Base-by-base conservation (phyloP, 371 early-diverging fungal genomes). In the Smittium culicis region DNA sequence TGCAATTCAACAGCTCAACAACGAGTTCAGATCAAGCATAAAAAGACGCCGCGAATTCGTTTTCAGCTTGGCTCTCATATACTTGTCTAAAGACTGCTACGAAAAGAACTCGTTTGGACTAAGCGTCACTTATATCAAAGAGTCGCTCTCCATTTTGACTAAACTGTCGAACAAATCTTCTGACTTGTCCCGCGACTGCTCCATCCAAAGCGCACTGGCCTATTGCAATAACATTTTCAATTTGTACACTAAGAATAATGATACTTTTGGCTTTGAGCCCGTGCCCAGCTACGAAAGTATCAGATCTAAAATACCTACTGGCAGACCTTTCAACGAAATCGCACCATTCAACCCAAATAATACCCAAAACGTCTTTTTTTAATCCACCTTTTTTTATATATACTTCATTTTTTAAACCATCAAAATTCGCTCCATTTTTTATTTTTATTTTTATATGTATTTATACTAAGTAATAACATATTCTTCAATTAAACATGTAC, bases 71-170 rank as follows among this genome's bases (percentile, higher is more conserved):
- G 75, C 77, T 1, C 72, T 77, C 73, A 66, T 77, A 2, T 77
- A 77, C 54, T 58, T 77, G 58, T 73, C 77, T 0, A 74, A 77
- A 61, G 73, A 71, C 1, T 67, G 73, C 58, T 74, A 70, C 68
- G 77, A 76, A 67, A 72, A 64, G 59, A 72, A 77, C 61, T 66
- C 72, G 64, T 77, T 62, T 27, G 77, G 77, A 35, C 66, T 69
- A 30, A 77, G 77, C 0, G 77, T 77, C 17, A 70, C 74, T 34
- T 77, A 74, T 64, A 77, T 77, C 66, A 72, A 73, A 54, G 77
- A 77, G 45, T 70, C 77, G 3, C 71, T 72, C 25, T 71, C 73
- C 27, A 61, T 77, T 28, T 64, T 77, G 25, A 60, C 25, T 5
- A 35, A 32, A 54, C 27, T 64, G 27, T 76, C 77, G 0, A 67